Evolutionary conservation across 225 moss, liverwort and hornwort species (phyloP).

Genomic region (Physcomitrium patens): DNA sequence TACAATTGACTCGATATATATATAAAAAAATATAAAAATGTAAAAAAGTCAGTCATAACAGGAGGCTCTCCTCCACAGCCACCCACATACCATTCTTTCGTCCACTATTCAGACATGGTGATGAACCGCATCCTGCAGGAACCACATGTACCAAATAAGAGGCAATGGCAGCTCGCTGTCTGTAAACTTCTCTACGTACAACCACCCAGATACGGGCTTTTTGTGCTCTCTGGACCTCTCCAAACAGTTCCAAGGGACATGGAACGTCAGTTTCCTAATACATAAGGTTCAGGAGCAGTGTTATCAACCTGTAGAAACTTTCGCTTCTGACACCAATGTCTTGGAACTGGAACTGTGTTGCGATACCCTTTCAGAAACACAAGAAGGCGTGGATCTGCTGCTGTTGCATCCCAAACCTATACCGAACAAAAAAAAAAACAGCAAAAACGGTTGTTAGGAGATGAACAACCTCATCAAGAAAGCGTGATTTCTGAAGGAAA

Average conservation of each 20-base stretch:
- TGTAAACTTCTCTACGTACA: conserved; percentile 89
- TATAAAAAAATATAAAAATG: conserved; percentile 43
- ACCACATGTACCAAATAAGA: conserved; percentile 99
- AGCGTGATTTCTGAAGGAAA: neutral
- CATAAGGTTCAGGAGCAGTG: conserved; percentile 44
- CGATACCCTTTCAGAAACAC: conserved; percentile 98
- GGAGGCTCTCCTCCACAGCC: conserved; percentile 91
- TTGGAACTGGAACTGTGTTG: conserved; percentile 98
- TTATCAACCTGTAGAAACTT: conserved; percentile 98
- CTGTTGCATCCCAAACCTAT: conserved; percentile 99
- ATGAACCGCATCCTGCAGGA: conserved; percentile 99
- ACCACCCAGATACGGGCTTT: conserved; percentile 87
- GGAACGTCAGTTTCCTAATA: conserved; percentile 67
- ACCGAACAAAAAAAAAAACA: conserved; percentile 20
- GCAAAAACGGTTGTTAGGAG: neutral
- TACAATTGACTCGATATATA: conserved; percentile 56
- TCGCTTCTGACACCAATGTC: conserved; percentile 99
- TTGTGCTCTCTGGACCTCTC: conserved; percentile 71
- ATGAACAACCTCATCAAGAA: neutral
- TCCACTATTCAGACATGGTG: conserved; percentile 86
- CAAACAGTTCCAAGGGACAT: conserved; percentile 74
- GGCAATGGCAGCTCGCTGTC: conserved; percentile 97
- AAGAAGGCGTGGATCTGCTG: conserved; percentile 94
- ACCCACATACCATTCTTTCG: conserved; percentile 99
- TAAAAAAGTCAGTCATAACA: conserved; percentile 36